Base-by-base conservation (phyloP, 345 rosid genomes). In the Eucalyptus tenuipes region DNA sequence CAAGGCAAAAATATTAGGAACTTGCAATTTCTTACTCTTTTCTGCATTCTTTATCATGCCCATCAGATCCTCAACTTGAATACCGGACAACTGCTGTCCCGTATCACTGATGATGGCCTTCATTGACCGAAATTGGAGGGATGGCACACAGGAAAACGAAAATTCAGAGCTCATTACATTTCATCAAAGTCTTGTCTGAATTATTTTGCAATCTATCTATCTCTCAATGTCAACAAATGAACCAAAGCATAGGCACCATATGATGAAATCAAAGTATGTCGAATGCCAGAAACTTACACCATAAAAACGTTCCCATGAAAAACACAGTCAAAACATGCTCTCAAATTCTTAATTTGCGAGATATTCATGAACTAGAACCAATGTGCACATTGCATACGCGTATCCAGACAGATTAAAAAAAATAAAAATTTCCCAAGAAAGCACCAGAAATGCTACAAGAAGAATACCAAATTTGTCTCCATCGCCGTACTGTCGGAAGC, bases 41-140 rank as follows among this genome's bases (percentile, higher is more conserved):
- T 97, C 99, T 50, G 98, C 96, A 92, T 91, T 96, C 92, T 94
- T 95, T 92, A 96, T 95, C 97, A 96, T 94, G 90, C 91, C 90
- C 87, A 94, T 93, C 88, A 97, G 91, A 88, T 96, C 96, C 87
- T 91, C 96, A 89, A 91, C 91, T 87, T 95, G 98, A 89, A 94
- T 90, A 85, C 86, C 88, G 61, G 98, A 89, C 57, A 92, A 90
- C 66, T 91, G 91, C 89, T 90, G 92, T 88, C 88, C 95, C 49
- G 93, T 92, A 90, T 89, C 94, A 86, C 89, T 86, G 47, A 88
- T 90, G 91, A 95, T 84, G 11, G 90, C 93, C 99, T 97, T 95
- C 24, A 37, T 14, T 82, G 31, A 81, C 42, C 59, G 6, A 37
- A 25, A 47, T 50, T 15, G 82, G 31, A 15, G 12, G 59, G 44